Evolutionary conservation across 352 stramenopile genomes (phyloP), one percentile per base, ranked within the genome.

Genomic region (Globisporangium mamillatum): DNA sequence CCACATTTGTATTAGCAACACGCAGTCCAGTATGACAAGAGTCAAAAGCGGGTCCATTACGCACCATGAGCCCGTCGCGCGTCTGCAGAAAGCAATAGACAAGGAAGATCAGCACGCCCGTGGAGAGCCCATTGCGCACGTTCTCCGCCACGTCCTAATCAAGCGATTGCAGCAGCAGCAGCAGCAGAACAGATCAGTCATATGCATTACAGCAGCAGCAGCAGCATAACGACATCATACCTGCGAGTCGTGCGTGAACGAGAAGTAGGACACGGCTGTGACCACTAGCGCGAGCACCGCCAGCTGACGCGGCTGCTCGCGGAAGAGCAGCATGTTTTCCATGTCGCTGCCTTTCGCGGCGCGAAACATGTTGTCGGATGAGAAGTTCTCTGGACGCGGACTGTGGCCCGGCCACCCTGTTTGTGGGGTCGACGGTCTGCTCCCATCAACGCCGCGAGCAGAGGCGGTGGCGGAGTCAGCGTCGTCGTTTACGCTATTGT

Each of bases 21-120:
- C 36, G 36, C 12, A 44, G 36, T 12, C 36, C 36, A 16, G 10
- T 44, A 44, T 9, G 12, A 18, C 10, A 16, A 29, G 36, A 44
- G 9, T 44, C 36, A 44, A 44, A 18, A 44, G 36, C 12, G 36
- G 9, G 36, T 18, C 22, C 14, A 16, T 41, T 59, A 5, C 82
- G 74, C 68, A 93, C 76, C 79, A 95, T 88, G 50, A 95, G 78
- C 4, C 83, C 82, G 64, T 95, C 87, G 34, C 84, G 75, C 14
- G 86, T 92, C 61, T 95, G 87, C 62, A 95, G 57, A 66, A 95
- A 95, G 72, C 87, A 95, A 72, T 95, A 95, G 44, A 92, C 81
- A 9, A 95, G 75, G 62, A 95, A 95, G 62, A 93, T 84, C 16
- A 92, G 67, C 61, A 86, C 76, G n/a, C 76, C 82, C n/a, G 87